Evolutionary conservation across 805 yeast genomes (phyloP).

Genomic region (Saturnispora bothae): DNA sequence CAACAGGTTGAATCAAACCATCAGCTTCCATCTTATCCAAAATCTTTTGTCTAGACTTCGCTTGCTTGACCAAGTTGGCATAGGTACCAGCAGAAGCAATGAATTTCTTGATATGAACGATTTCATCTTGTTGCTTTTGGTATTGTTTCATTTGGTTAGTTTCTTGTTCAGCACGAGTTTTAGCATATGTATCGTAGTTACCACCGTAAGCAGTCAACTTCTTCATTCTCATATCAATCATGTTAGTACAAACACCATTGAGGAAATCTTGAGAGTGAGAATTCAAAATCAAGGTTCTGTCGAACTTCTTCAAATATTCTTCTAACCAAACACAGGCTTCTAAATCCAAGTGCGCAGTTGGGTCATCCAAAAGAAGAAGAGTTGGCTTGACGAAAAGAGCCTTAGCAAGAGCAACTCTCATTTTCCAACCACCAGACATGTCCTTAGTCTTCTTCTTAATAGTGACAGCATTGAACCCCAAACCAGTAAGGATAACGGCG

Average conservation of each 20-base stretch:
- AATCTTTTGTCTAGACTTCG: slow-evolving; percentile 98
- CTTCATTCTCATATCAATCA: slow-evolving; percentile 94
- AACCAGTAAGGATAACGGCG: slow-evolving; percentile 89
- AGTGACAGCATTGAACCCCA: slow-evolving; percentile 84
- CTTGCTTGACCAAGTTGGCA: slow-evolving; percentile 97
- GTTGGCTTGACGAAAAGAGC: slow-evolving; percentile 98
- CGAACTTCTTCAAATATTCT: slow-evolving; percentile 91
- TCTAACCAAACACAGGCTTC: slow-evolving; percentile 99
- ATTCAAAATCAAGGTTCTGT: slow-evolving; percentile 84
- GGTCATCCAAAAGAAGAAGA: slow-evolving; percentile 87
- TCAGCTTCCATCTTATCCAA: slow-evolving; percentile 99
- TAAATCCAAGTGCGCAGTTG: slow-evolving; percentile 98
- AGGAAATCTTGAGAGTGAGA: slow-evolving; percentile 99
- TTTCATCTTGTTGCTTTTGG: slow-evolving; percentile 96
- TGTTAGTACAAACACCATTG: slow-evolving; percentile 96
- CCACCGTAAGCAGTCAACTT: slow-evolving; percentile 78
- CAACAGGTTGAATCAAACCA: slow-evolving; percentile 89
- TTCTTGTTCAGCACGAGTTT: slow-evolving; percentile 89
- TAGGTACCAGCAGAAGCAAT: slow-evolving; percentile 99
- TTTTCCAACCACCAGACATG: slow-evolving; percentile 99
- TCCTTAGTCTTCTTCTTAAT: slow-evolving; percentile 92
- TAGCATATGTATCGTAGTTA: slow-evolving; percentile 93
- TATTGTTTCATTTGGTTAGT: slow-evolving; percentile 98
- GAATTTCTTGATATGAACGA: slow-evolving; percentile 94
- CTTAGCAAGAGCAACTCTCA: slow-evolving; percentile 98